A percentile compares a stretch with the other conserved stretches of the same genome.
Conservation (phyloP, 148 eudicot species). For the Vaccinium vitisidaea region DNA sequence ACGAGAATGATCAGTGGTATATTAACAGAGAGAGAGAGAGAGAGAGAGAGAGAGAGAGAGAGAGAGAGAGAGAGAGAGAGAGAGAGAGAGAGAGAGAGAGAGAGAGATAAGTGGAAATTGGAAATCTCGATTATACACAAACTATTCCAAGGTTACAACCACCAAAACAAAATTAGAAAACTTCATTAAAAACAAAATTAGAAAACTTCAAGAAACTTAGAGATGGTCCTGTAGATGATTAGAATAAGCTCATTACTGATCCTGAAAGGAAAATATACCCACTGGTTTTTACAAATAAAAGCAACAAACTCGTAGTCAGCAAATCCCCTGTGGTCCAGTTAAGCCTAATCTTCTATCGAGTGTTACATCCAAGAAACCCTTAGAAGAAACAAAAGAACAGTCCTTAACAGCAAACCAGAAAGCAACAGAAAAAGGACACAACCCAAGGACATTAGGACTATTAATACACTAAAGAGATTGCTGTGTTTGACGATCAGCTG, state of each 20-base stretch:
- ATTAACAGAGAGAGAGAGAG: not conserved
- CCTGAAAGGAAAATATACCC: not conserved
- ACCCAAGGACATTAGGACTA: not conserved
- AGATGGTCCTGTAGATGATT: not conserved
- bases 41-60: constrained; percentile 1
- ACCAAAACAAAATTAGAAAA: not conserved
- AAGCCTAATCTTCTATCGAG: too few species aligned
- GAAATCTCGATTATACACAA: not conserved
- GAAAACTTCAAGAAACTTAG: not conserved
- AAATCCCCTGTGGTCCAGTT: not conserved
- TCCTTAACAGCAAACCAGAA: not conserved
- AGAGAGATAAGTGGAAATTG: not conserved
- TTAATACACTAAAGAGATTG: not conserved
- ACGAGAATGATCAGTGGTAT: not conserved
- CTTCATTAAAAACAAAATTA: not conserved
- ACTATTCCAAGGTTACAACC: not conserved
- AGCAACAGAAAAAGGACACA: not conserved
- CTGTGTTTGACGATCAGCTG: not conserved
- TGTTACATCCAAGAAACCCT: not conserved
- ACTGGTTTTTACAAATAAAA: not conserved
- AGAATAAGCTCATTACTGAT: not conserved
- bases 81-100: not conserved
- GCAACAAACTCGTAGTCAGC: not conserved
- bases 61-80: not conserved
- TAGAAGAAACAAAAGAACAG: not conserved